Base-by-base conservation (phyloP, 768 basidiomycete species). In the Mycena belliarum region DNA sequence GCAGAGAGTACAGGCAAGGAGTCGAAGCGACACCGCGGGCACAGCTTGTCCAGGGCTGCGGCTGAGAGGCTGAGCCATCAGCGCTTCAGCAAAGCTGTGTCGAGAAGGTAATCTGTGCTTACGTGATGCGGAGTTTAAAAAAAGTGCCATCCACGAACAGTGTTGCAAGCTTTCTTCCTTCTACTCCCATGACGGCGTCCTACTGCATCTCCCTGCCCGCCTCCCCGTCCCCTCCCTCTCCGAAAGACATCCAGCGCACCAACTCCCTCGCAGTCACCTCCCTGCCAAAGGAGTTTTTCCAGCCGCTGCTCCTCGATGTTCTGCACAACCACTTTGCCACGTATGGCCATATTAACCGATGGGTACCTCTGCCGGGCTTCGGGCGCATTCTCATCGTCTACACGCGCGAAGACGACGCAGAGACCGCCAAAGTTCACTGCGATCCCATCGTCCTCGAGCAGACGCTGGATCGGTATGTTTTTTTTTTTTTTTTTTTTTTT, bases 191-290 rank as follows among this genome's bases (percentile, higher is more conserved):
- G 55, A 18, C 59, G 20, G 49, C 29, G 26, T 46, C 64, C 10
- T 62, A 54, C 47, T 59, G 53, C 65, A 35, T 60, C 64, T 57
- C 69, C 48, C 42, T 63, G 16, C 47, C 59, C 26, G 37, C 57
- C 7, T 49, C 60, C 4, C 29, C 57, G 0, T 67, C 64, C 1
- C 53, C 63, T 4, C 21, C 57, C 32, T 59, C 63, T n/a, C 48
- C 64, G 15, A 47, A 40, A 20, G 48, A 52, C 55, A 28, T 52
- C 38, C 61, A 68, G 48, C 66, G 67, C 16, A 96, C 95, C 29
- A 98, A 98, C 72, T 91, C 95, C 0, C 77, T 98, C 28, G 81
- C 93, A 38, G 81, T 98, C 47, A 86, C 95, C 2, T 79, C 83
- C 2, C 73, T 98, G 0, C 92, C 94, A 4, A 81, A 77, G 32